Conservation (phyloP, 768 basidiomycete species). For the Tulasnella sp. region DNA sequence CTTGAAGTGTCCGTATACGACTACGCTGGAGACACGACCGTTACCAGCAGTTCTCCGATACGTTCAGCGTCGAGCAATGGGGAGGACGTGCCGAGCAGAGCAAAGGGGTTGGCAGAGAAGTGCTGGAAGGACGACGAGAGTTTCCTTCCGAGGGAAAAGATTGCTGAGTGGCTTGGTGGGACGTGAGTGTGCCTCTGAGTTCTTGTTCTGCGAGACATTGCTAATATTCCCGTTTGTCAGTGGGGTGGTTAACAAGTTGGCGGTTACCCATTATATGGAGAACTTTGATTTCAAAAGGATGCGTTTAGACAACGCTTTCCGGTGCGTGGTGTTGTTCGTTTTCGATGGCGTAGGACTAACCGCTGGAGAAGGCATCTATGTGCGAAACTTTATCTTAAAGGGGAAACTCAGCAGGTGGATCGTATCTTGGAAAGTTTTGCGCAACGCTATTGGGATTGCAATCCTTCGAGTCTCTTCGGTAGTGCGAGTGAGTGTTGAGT, state of each 20-base stretch:
- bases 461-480: slow-evolving; percentile 67
- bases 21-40: neutral
- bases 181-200: slow-evolving; percentile 42
- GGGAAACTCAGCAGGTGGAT: slow-evolving; percentile 95
- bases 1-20: slow-evolving; percentile 8
- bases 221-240: slow-evolving; percentile 31
- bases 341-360: neutral
- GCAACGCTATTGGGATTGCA: slow-evolving; percentile 82
- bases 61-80: neutral
- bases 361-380: slow-evolving; percentile 54
- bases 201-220: neutral
- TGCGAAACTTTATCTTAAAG: slow-evolving; percentile 84
- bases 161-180: slow-evolving; percentile 93
- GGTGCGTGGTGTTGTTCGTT: slow-evolving; percentile 33
- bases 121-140: slow-evolving; percentile 81
- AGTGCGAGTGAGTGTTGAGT: slow-evolving; percentile 53
- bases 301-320: slow-evolving; percentile 79
- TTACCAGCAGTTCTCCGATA: neutral
- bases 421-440: slow-evolving; percentile 90
- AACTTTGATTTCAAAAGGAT: slow-evolving; percentile 78
- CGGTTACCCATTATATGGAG: slow-evolving; percentile 70
- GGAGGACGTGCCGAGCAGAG: slow-evolving; percentile 48
- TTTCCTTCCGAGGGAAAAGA: slow-evolving; percentile 78
- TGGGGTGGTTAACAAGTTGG: slow-evolving; percentile 57
- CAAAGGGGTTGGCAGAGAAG: slow-evolving; percentile 56